Conservation (phyloP, 331 rosid genomes). For the Pyracantha coccinea region DNA sequence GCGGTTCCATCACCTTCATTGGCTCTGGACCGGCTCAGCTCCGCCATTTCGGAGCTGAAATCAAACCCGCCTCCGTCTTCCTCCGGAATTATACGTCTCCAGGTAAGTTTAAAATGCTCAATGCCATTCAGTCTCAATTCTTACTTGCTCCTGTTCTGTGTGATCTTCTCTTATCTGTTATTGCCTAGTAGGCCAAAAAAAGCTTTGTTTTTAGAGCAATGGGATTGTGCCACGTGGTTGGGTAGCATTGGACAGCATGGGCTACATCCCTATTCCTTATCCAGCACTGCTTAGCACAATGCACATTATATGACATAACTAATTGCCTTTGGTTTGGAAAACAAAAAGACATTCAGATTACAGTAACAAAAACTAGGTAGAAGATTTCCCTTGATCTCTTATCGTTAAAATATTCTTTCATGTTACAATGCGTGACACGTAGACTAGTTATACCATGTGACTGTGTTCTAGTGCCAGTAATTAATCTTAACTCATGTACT, state of each 20-base stretch:
- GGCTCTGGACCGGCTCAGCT: constrained; percentile 56
- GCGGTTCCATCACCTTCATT: constrained; percentile 43
- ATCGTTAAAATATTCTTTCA: no score
- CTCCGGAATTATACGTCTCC: constrained; percentile 74
- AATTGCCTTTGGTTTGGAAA: no score
- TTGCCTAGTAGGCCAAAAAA: not conserved
- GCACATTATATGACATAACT: no score
- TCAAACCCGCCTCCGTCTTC: constrained; percentile 43
- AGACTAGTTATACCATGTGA: no score
- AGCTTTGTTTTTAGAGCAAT: not conserved
- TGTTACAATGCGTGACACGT: no score
- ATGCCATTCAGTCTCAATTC: not conserved
- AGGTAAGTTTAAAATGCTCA: constrained; percentile 18
- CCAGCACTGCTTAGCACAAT: not conserved
- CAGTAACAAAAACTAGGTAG: no score
- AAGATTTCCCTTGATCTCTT: no score
- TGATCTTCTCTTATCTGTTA: not conserved
- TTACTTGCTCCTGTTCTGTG: not conserved
- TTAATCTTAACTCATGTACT: not conserved
- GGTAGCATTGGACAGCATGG: not conserved
- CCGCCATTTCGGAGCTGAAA: constrained; percentile 39
- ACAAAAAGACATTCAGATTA: no score
- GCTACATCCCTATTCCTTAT: constrained; percentile 1
- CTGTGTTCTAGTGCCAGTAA: no score
- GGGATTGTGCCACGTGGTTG: constrained; percentile 23